Base-by-base conservation (phyloP, 2,329 filamentous ascomycete genomes). In the Cladosporium oxysporum region DNA sequence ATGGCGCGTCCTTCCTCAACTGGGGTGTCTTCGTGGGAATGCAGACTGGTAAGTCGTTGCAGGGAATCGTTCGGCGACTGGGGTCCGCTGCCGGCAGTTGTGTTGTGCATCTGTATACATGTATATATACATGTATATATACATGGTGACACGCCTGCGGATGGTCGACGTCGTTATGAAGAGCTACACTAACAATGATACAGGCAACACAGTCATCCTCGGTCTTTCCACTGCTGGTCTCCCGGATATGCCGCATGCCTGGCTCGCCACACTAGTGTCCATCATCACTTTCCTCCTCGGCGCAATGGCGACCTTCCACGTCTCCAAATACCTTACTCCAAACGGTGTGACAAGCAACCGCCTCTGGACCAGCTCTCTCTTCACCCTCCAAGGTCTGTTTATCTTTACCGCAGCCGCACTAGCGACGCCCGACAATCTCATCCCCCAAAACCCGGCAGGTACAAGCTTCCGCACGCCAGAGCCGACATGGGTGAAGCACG, bases 201-300 rank as follows among this genome's bases (percentile, higher is more conserved):
- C 77, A 79, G 86, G 86, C 47, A 89, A 89, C 76, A 88, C 87
- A 11, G 83, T 89, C 70, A 88, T 88, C 76, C 80, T 89, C 47
- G 86, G 84, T 21, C 83, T 89, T 26, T 86, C 85, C 64, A 83
- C 85, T 14, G 82, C 85, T 2, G 76, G 77, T 33, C 84, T 86
- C 57, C 85, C 79, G 23, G 78, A 78, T 18, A 76, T 84, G 66
- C 83, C 84, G 3, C 79, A 79, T 64, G 85, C 83, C 64, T 87
- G 83, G 84, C 76, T 83, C 61, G 84, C 81, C 66, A 84, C 83
- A 2, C 78, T 84, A 23, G 77, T 81, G 67, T 87, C 86, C 62
- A 84, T 87, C 68, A 75, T 72, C 65, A 79, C 81, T 68, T 87
- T 87, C 76, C 79, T 85, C 67, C 64, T 82, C 33, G 86, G 86